Conservation (phyloP, 768 basidiomycete genomes). For the Tylopilus sp. region DNA sequence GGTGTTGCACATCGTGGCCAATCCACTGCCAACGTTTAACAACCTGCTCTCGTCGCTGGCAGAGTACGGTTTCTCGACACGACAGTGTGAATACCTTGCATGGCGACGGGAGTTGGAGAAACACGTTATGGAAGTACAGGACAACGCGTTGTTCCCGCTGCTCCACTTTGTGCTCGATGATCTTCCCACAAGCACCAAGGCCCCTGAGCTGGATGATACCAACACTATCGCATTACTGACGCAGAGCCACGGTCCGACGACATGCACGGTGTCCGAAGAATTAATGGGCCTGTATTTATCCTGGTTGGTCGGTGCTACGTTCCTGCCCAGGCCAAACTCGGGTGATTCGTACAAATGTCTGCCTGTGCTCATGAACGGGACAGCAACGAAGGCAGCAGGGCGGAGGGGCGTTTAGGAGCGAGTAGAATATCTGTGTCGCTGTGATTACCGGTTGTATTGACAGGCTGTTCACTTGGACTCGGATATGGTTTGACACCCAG, state of each 20-base stretch:
- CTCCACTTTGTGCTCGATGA: constrained; percentile 98
- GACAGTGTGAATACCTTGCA: constrained; percentile 80
- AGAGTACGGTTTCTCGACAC: constrained; percentile 76
- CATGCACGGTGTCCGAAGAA: constrained; percentile 64
- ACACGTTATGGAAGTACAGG: constrained; percentile 91
- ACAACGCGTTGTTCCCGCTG: constrained; percentile 96
- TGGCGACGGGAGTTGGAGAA: constrained; percentile 93
- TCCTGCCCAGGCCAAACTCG: constrained; percentile 59
- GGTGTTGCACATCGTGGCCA: constrained; percentile 84
- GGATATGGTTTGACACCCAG: no score
- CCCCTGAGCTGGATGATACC: constrained; percentile 82
- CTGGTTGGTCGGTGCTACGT: constrained; percentile 86
- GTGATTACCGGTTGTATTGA: not conserved
- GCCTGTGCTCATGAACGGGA: constrained; percentile 41
- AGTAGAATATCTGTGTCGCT: not conserved
- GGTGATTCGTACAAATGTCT: constrained; percentile 40
- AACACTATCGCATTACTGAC: constrained; percentile 70
- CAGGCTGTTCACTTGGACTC: no score
- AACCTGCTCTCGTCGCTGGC: constrained; percentile 68
- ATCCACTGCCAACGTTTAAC: constrained; percentile 88
- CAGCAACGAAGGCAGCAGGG: constrained; percentile 60
- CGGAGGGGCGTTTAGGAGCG: constrained; percentile 51
- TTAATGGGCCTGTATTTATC: constrained; percentile 87
- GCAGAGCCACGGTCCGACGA: constrained; percentile 34
- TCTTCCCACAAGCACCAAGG: constrained; percentile 93